Evolutionary conservation across 2,329 filamentous ascomycete species (phyloP).

Genomic region (Arthroderma sp.): DNA sequence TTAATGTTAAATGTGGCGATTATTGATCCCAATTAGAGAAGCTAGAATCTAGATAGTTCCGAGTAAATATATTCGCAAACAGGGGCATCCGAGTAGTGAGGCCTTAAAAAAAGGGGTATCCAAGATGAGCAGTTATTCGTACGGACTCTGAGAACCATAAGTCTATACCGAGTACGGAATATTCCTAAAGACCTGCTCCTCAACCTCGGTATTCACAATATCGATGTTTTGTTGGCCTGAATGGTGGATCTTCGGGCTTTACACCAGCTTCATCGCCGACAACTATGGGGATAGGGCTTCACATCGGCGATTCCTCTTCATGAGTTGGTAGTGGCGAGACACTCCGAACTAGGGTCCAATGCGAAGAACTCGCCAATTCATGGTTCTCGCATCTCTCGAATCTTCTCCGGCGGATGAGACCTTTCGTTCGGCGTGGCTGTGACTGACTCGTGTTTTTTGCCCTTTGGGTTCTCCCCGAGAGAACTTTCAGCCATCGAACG

Average conservation of each 20-base stretch:
- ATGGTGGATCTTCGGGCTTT: not conserved
- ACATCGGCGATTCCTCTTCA: not conserved
- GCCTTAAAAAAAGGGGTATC: too few species aligned
- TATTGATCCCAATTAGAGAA: too few species aligned
- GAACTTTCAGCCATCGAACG: too few species aligned
- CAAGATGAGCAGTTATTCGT: too few species aligned
- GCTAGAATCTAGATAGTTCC: too few species aligned
- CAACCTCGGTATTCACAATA: constrained; percentile 42
- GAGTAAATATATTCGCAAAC: too few species aligned
- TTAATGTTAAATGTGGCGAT: too few species aligned
- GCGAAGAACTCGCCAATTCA: constrained; percentile 6
- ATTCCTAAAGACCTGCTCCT: constrained; percentile 34
- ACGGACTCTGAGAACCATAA: too few species aligned
- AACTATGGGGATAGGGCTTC: not conserved
- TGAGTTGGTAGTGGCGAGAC: constrained; percentile 22
- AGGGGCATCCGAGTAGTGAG: too few species aligned
- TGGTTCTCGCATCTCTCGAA: constrained; percentile 7
- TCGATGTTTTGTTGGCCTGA: constrained; percentile 1
- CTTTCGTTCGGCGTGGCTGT: not conserved
- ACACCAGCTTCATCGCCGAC: not conserved
- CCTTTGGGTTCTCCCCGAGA: too few species aligned
- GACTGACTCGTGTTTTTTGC: not conserved
- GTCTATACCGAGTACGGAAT: too few species aligned
- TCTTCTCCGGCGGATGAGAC: not conserved
- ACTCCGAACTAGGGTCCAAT: constrained; percentile 14